Evolutionary conservation across 2,329 filamentous ascomycete genomes (phyloP).

Genomic region (Aspergillus brasiliensis): DNA sequence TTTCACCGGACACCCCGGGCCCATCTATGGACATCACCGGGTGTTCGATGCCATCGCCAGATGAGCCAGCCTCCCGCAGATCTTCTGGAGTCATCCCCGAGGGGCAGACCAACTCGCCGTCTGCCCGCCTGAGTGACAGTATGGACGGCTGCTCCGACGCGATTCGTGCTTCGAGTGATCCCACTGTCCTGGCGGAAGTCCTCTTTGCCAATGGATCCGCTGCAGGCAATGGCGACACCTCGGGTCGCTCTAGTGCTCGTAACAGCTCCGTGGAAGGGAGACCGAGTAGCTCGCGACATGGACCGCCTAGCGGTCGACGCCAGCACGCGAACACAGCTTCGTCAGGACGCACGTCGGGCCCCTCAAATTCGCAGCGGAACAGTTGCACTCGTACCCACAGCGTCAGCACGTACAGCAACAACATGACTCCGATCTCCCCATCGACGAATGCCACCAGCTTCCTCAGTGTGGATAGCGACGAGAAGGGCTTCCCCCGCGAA

Average conservation of each 20-base stretch:
- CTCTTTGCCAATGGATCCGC: slow-evolving; percentile 28
- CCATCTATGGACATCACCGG: slow-evolving; percentile 40
- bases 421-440: slow-evolving; percentile 44
- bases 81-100: slow-evolving; percentile 36
- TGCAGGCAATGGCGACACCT: slow-evolving; percentile 14
- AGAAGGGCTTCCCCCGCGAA: slow-evolving; percentile 34
- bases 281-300: slow-evolving; percentile 34
- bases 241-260: slow-evolving; percentile 15
- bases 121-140: background rate
- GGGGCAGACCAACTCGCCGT: slow-evolving; percentile 19
- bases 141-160: slow-evolving; percentile 11
- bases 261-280: slow-evolving; percentile 21
- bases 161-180: slow-evolving; percentile 25
- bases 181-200: slow-evolving; percentile 32
- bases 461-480: slow-evolving; percentile 45
- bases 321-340: slow-evolving; percentile 39
- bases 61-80: slow-evolving; percentile 31
- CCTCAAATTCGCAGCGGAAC: slow-evolving; percentile 38
- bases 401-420: slow-evolving; percentile 46
- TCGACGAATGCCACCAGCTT: slow-evolving; percentile 50
- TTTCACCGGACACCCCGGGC: slow-evolving; percentile 38
- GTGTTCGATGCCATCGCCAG: slow-evolving; percentile 17
- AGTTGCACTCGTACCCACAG: slow-evolving; percentile 45
- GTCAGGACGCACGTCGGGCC: slow-evolving; percentile 36
- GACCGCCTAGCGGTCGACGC: slow-evolving; percentile 20